Percentiles rank a stretch among this genome's conserved stretches.
phyloP scores from a whole-genome alignment of 257 asterid genomes.

The Datura wrightii region DNA sequence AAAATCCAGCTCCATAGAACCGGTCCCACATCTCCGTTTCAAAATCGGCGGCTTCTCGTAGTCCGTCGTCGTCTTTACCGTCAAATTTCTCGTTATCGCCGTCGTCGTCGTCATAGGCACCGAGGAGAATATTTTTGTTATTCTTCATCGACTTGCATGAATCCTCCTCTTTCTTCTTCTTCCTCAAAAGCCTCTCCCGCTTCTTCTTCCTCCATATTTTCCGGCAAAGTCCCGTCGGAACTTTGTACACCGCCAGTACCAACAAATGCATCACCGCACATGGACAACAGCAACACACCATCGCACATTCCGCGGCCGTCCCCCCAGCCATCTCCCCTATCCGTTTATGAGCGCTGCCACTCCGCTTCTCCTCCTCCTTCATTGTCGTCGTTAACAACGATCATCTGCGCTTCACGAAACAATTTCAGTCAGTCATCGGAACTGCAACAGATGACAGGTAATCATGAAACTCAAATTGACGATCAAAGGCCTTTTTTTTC shows the following conservation, averaged over 20 bases:
- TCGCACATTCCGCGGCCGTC: slow-evolving; percentile 85
- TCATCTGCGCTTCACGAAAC: slow-evolving; percentile 33
- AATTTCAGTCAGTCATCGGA: background rate
- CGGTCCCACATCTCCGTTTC: slow-evolving; percentile 81
- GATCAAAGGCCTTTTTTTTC: background rate
- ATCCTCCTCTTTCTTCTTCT: slow-evolving; percentile 36
- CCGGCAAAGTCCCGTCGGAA: slow-evolving; percentile 76
- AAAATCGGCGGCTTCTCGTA: slow-evolving; percentile 32
- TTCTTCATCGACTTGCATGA: background rate
- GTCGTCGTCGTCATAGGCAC: background rate
- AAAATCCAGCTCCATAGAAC: slow-evolving; percentile 77
- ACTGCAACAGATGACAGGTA: background rate
- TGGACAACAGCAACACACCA: slow-evolving; percentile 87
- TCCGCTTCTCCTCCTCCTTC: slow-evolving; percentile 23
- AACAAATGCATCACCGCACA: slow-evolving; percentile 61
- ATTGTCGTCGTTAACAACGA: slow-evolving; percentile 31
- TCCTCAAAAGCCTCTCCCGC: slow-evolving; percentile 49
- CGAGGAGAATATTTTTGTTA: background rate
- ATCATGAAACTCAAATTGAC: background rate
- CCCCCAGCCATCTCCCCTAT: slow-evolving; percentile 82
- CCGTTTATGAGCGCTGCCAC: slow-evolving; percentile 39
- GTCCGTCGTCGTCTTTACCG: slow-evolving; percentile 42
- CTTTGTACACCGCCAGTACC: slow-evolving; percentile 65
- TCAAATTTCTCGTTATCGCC: slow-evolving; percentile 4
- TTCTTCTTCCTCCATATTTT: slow-evolving; percentile 56